These are phyloP conservation scores for Nemania diffusa DNA, from an alignment of 2,329 filamentous ascomycete genomes.

Conservation along the genomic window DNA sequence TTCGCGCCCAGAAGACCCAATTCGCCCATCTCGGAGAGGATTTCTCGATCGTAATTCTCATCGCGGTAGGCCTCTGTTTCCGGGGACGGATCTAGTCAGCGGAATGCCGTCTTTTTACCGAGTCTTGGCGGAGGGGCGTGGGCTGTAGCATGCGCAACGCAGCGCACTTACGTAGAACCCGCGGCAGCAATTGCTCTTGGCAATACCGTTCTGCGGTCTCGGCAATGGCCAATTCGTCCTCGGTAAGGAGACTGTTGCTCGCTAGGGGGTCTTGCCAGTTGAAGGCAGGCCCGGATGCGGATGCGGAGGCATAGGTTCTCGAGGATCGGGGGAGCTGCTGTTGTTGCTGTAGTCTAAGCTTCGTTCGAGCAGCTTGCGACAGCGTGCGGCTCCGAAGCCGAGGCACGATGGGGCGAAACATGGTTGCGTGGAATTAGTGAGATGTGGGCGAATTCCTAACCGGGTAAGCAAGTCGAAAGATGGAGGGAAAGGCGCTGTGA, in stretches of 20 bases:
- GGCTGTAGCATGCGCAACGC: neutral
- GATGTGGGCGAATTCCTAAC: neutral
- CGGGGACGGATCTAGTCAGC: conserved; percentile 25
- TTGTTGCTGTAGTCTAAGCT: conserved; percentile 27
- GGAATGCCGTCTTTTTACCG: neutral
- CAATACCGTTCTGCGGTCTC: conserved; percentile 95
- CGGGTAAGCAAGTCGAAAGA: neutral
- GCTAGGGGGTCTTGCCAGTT: conserved; percentile 93
- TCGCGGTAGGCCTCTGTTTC: conserved; percentile 67
- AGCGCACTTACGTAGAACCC: conserved; percentile 77
- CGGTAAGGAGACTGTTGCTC: conserved; percentile 79
- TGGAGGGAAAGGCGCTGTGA: neutral
- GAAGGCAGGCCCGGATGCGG: conserved; percentile 61
- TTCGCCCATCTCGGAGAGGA: conserved; percentile 91
- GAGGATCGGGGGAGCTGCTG: conserved; percentile 22
- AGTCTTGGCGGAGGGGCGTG: neutral
- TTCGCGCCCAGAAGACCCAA: conserved; percentile 87
- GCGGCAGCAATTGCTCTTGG: conserved; percentile 85
- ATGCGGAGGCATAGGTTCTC: conserved; percentile 48
- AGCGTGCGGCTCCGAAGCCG: conserved; percentile 33
- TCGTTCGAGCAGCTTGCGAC: conserved; percentile 34
- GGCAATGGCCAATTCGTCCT: conserved; percentile 89
- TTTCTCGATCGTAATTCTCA: conserved; percentile 86
- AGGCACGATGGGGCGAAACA: conserved; percentile 44
- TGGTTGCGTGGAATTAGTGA: conserved; percentile 30